These are phyloP conservation scores for Mangifera indica DNA, from an alignment of 345 rosid species.

Conservation along the genomic window DNA sequence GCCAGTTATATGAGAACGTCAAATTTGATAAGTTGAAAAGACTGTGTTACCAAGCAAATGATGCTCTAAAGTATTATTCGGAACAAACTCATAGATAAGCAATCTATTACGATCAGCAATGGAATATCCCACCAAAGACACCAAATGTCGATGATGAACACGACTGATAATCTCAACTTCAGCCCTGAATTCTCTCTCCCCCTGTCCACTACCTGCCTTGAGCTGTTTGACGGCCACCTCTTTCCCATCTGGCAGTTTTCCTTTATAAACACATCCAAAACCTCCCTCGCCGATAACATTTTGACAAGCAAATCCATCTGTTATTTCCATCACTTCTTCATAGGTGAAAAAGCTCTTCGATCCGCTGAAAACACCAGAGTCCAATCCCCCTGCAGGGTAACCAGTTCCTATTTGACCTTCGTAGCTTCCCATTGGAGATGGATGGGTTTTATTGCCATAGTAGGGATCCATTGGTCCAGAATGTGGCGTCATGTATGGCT, in stretches of 20 bases:
- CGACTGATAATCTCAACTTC: slow-evolving; percentile 95
- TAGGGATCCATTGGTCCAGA: slow-evolving; percentile 38
- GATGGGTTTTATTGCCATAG: slow-evolving; percentile 41
- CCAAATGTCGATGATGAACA: slow-evolving; percentile 94
- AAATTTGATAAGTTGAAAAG: not conserved
- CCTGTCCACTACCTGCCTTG: slow-evolving; percentile 93
- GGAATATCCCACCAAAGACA: slow-evolving; percentile 86
- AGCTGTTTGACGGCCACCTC: slow-evolving; percentile 90
- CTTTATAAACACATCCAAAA: slow-evolving; percentile 85
- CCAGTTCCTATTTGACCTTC: slow-evolving; percentile 41
- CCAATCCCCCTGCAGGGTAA: slow-evolving; percentile 38
- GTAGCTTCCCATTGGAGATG: slow-evolving; percentile 33
- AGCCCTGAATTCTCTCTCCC: slow-evolving; percentile 91
- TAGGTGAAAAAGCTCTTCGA: slow-evolving; percentile 59
- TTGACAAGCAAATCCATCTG: slow-evolving; percentile 64
- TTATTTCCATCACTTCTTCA: slow-evolving; percentile 80
- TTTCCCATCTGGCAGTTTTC: slow-evolving; percentile 51
- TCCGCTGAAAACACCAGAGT: slow-evolving; percentile 50
- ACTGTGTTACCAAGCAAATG: slow-evolving; percentile 75
- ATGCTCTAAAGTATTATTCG: slow-evolving; percentile 85
- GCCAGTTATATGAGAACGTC: slow-evolving; percentile 1
- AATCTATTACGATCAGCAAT: slow-evolving; percentile 61
- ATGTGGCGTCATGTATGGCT: slow-evolving; percentile 32
- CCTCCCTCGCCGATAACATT: slow-evolving; percentile 95
- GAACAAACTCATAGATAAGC: slow-evolving; percentile 90